Evolutionary conservation across 371 early-diverging fungal genomes (phyloP), one percentile per base, ranked within the genome.

Genomic region (Actinomucor elegans): DNA sequence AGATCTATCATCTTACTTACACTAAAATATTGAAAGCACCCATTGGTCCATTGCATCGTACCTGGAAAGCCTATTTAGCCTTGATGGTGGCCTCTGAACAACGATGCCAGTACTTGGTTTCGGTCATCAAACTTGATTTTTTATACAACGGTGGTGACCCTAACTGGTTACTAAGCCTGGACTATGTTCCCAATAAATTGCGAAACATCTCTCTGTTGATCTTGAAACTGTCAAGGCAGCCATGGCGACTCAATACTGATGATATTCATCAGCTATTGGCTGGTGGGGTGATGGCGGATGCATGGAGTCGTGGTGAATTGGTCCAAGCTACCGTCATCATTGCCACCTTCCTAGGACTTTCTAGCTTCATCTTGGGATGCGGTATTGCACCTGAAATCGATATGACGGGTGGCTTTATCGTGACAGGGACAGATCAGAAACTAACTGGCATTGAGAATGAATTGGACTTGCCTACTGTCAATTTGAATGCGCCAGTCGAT

Each of bases 361-460:
- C 79, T 47, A 74, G 80, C 48, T 79, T 83, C 65, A 81, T 78
- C 8, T 61, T 86, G 6, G 76, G 83, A 5, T 84, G 83, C 37
- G 87, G 85, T 15, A 79, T 87, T 23, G 75, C 80, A 1, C 86
- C 87, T 0, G 87, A 87, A 52, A 59, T 83, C 29, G 87, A 87
- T 44, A 80, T 79, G 78, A 72, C 72, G 6, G 85, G 86, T 26
- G 87, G 87, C 6, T 71, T 65, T 42, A 49, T 15, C 37, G 12
- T 37, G 14, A 15, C 27, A 1, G 20, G 8, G 17, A 14, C 44
- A 42, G 21, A 35, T 48, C 28, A 31, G 29, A n/a, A 32, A 57
- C 35, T 67, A 29, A 24, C n/a, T 32, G 57, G 73, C 17, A 67
- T 78, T 17, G 79, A 75, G 48, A 55, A 66, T 34, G 79, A 75